Evolutionary conservation across 495 filamentous ascomycete species (phyloP).

Genomic region (Wilcoxina mikolae): DNA sequence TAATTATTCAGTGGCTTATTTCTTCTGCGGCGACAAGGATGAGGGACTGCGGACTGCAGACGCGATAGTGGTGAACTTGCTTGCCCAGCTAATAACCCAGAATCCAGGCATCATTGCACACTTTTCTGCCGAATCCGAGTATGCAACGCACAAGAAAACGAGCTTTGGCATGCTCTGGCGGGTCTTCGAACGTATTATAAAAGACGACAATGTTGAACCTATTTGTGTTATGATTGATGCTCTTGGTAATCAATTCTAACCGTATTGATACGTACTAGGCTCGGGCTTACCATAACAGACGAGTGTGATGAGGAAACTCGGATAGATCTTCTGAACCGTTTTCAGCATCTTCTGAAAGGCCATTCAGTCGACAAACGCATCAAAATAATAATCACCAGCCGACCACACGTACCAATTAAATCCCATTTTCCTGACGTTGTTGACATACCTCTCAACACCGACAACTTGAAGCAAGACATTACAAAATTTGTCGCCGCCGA

Average conservation of each 20-base stretch:
- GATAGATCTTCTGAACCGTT: neutral
- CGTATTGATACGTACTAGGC: neutral
- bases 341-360: neutral
- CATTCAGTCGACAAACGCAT: neutral
- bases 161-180: slow-evolving; percentile 3
- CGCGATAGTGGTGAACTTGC: slow-evolving; percentile 1
- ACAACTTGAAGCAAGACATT: neutral
- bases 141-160: neutral
- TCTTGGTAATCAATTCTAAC: neutral
- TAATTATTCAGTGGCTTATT: neutral
- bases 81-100: neutral
- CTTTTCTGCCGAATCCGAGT: neutral
- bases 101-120: neutral
- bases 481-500: neutral
- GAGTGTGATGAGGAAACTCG: slow-evolving; percentile 9
- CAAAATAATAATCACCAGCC: neutral
- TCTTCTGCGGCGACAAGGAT: slow-evolving; percentile 12
- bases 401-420: neutral
- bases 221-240: slow-evolving; percentile 12
- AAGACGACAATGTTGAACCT: neutral
- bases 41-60: neutral
- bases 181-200: slow-evolving; percentile 1
- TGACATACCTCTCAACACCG: neutral
- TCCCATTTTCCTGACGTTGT: neutral
- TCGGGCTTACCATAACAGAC: neutral